phyloP scores from a whole-genome alignment of 208 protist species.

The Naegleria gruberi region DNA sequence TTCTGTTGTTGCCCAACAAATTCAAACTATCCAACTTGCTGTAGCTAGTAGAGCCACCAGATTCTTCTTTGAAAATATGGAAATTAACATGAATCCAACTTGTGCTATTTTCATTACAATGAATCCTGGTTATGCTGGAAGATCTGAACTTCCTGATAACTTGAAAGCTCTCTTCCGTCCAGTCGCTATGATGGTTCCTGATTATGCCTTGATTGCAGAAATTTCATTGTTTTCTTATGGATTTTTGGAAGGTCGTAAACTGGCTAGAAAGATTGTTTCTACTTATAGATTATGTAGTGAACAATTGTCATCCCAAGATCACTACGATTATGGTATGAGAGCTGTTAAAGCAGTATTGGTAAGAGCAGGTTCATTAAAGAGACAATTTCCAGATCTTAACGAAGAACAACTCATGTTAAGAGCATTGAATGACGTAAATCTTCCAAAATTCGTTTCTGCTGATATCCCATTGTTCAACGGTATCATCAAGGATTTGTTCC shows the following conservation, averaged over 20 bases:
- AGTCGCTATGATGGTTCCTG: conserved; percentile 95
- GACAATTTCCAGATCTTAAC: conserved; percentile 70
- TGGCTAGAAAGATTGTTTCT: conserved; percentile 88
- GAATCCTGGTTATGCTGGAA: conserved; percentile 95
- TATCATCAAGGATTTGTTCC: conserved; percentile 89
- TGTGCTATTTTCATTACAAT: conserved; percentile 94
- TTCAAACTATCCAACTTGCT: conserved; percentile 71
- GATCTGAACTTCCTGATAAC: conserved; percentile 94
- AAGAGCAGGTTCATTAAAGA: conserved; percentile 73
- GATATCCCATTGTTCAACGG: conserved; percentile 90
- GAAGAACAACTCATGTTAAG: conserved; percentile 88
- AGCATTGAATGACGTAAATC: conserved; percentile 85
- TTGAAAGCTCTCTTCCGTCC: conserved; percentile 97
- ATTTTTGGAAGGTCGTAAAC: conserved; percentile 78
- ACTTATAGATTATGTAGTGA: conserved; percentile 90
- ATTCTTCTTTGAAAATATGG: conserved; percentile 86
- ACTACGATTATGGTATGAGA: conserved; percentile 95
- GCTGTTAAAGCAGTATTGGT: conserved; percentile 89
- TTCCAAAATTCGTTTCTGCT: conserved; percentile 85
- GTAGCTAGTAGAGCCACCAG: conserved; percentile 44
- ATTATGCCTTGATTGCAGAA: conserved; percentile 96
- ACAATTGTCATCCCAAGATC: conserved; percentile 92
- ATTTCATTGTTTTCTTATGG: conserved; percentile 94
- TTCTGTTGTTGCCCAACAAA: conserved; percentile 94
- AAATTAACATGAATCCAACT: conserved; percentile 74